Evolutionary conservation across 1,284 basidiomycete genomes (phyloP).

Genomic region (Tylopilus sp.): DNA sequence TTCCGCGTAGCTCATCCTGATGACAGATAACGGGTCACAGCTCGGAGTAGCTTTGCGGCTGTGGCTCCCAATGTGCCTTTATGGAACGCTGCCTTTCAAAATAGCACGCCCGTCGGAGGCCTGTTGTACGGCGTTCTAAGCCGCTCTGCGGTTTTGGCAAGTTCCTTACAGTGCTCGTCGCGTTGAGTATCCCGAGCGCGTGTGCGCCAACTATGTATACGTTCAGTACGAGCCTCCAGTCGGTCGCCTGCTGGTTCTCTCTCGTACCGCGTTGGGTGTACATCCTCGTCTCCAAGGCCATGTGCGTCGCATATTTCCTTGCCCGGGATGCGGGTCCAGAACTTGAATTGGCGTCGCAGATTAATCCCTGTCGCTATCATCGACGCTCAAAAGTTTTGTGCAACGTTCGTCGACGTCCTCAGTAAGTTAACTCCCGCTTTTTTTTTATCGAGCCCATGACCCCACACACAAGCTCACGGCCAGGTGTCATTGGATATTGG

Average conservation of each 20-base stretch:
- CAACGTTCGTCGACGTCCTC: slow-evolving; percentile 53
- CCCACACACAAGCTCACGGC: background rate
- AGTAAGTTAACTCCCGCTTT: slow-evolving; percentile 35
- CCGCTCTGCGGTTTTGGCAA: slow-evolving; percentile 56
- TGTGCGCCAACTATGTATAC: slow-evolving; percentile 76
- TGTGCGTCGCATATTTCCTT: slow-evolving; percentile 40
- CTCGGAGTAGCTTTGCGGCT: slow-evolving; percentile 64
- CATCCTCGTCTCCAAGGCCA: slow-evolving; percentile 66
- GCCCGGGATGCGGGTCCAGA: background rate
- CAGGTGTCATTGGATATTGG: slow-evolving; percentile 61
- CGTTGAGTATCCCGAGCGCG: slow-evolving; percentile 49
- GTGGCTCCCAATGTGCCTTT: slow-evolving; percentile 52
- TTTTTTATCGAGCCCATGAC: background rate
- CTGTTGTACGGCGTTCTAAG: slow-evolving; percentile 55
- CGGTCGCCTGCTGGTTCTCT: slow-evolving; percentile 46
- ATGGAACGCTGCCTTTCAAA: slow-evolving; percentile 55
- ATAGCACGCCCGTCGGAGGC: slow-evolving; percentile 53
- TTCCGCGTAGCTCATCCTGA: background rate
- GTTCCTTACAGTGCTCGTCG: slow-evolving; percentile 45
- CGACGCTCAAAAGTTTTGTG: slow-evolving; percentile 56
- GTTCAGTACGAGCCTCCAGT: slow-evolving; percentile 70
- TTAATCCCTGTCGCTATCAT: slow-evolving; percentile 58
- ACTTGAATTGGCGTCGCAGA: slow-evolving; percentile 29
- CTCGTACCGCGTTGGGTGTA: slow-evolving; percentile 71
- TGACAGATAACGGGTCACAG: slow-evolving; percentile 51